Evolutionary conservation across 2,329 filamentous ascomycete genomes (phyloP).

Genomic region (Trichoderma gracile): DNA sequence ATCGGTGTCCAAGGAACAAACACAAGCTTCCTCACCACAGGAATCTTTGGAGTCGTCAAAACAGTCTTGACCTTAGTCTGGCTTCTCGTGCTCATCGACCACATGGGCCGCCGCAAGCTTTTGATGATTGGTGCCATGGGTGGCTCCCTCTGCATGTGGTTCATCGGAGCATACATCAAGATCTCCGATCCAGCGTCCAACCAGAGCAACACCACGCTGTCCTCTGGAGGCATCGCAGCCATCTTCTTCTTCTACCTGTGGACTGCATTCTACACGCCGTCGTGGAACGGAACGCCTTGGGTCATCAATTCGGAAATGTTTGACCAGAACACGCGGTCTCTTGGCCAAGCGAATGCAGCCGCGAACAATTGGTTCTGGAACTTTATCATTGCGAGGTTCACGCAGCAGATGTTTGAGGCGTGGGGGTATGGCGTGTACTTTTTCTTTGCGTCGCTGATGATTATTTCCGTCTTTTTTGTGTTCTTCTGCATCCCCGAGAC

Average conservation of each 20-base stretch:
- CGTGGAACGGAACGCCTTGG: conserved; percentile 21
- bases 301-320: conserved; percentile 23
- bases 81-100: conserved; percentile 18
- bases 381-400: conserved; percentile 33
- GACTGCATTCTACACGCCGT: conserved; percentile 20
- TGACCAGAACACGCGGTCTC: conserved; percentile 21
- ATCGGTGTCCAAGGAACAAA: conserved; percentile 21
- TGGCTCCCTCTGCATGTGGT: conserved; percentile 21
- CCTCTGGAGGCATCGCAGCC: conserved; percentile 13
- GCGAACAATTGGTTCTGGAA: conserved; percentile 26
- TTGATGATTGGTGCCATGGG: conserved; percentile 18
- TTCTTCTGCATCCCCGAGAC: conserved; percentile 57
- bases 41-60: conserved; percentile 18
- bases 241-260: conserved; percentile 22
- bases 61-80: conserved; percentile 11
- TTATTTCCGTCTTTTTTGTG: conserved; percentile 49
- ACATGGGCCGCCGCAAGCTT: conserved; percentile 20
- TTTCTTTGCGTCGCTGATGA: conserved; percentile 56
- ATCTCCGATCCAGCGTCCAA: conserved; percentile 11
- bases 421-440: conserved; percentile 55
- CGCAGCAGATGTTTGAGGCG: conserved; percentile 42
- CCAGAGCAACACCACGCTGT: neutral
- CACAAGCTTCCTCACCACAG: conserved; percentile 16
- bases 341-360: conserved; percentile 15
- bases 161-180: conserved; percentile 20